phyloP scores from a whole-genome alignment of 371 early-diverging fungal species.

The Circinella umbellata region DNA sequence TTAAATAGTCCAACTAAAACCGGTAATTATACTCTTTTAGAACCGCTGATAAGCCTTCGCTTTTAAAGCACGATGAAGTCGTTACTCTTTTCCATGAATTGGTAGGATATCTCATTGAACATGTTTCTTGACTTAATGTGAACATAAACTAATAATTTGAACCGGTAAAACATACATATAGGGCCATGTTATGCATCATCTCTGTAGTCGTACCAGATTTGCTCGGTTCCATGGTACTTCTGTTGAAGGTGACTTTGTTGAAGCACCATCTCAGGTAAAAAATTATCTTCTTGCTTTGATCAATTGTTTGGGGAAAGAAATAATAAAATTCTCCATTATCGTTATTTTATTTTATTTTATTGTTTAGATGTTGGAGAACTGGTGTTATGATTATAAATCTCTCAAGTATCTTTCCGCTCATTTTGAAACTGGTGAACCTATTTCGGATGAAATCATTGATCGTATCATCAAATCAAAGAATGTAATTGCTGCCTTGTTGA shows the following conservation, averaged over 20 bases:
- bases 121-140: constrained; percentile 28
- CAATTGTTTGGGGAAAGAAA: background rate
- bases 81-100: constrained; percentile 80
- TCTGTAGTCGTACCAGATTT: constrained; percentile 75
- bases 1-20: background rate
- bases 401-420: constrained; percentile 76
- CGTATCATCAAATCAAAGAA: constrained; percentile 76
- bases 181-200: constrained; percentile 88
- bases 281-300: no score
- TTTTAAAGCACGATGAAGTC: constrained; percentile 86
- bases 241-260: constrained; percentile 91
- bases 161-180: constrained; percentile 22
- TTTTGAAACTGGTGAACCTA: constrained; percentile 69
- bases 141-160: constrained; percentile 16
- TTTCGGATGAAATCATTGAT: constrained; percentile 76
- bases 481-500: constrained; percentile 72
- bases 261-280: constrained; percentile 81
- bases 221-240: constrained; percentile 78
- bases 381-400: constrained; percentile 83
- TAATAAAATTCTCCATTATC: background rate
- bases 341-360: background rate
- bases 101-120: constrained; percentile 22
- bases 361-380: constrained; percentile 61
- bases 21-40: constrained; percentile 23
- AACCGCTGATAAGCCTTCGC: constrained; percentile 72